Percentiles rank a stretch among this genome's conserved stretches.
Conservation (phyloP, 805 yeast species). For the Lachancea sp. region DNA sequence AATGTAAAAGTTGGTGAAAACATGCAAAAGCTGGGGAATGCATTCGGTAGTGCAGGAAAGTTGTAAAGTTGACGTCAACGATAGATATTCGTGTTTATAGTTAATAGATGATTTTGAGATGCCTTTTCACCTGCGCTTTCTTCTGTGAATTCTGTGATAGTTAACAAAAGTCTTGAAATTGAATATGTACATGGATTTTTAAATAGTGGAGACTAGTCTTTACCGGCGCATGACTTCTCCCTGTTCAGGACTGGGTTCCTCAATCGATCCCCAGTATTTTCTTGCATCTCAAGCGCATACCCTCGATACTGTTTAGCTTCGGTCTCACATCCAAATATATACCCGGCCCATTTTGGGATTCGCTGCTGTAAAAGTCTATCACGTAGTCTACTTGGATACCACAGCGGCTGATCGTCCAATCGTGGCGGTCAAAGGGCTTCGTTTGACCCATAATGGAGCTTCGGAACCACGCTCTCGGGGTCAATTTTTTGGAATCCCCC, state of each 20-base stretch:
- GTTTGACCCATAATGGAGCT: constrained; percentile 56
- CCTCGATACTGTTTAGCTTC: constrained; percentile 75
- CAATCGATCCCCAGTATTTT: constrained; percentile 49
- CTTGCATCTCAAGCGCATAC: constrained; percentile 59
- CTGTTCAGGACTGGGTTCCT: background rate
- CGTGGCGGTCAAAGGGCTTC: constrained; percentile 92
- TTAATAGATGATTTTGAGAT: no score
- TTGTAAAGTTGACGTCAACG: constrained; percentile 4
- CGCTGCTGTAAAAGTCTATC: constrained; percentile 71
- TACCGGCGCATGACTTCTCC: background rate
- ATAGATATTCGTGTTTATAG: constrained; percentile 9
- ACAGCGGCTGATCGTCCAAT: constrained; percentile 84
- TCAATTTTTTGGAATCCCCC: constrained; percentile 78
- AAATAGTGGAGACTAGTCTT: constrained; percentile 2
- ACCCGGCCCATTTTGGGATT: constrained; percentile 38
- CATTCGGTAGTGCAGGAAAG: constrained; percentile 33
- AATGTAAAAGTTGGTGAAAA: constrained; percentile 90
- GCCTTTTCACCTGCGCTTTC: background rate
- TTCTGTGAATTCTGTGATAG: no score
- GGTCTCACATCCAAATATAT: constrained; percentile 90
- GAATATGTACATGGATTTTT: constrained; percentile 5
- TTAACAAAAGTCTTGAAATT: no score
- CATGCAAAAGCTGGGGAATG: constrained; percentile 47
- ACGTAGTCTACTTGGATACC: constrained; percentile 83
- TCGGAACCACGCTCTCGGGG: constrained; percentile 80